These are phyloP conservation scores for Phytophthora agathidicida DNA, from an alignment of 352 stramenopile species.

Conservation along the genomic window DNA sequence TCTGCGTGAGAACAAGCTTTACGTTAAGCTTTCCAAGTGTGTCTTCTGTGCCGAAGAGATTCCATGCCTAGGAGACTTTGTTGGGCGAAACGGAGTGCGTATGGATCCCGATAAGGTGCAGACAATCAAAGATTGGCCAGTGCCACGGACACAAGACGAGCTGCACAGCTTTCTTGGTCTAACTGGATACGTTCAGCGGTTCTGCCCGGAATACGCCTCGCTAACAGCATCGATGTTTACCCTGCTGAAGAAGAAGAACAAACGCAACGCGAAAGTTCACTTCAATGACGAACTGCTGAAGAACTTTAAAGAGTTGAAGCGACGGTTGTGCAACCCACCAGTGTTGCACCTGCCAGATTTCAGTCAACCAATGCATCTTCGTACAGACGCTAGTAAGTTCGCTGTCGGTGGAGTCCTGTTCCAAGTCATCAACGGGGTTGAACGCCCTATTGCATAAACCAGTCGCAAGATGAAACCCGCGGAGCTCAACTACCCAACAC, in stretches of 20 bases:
- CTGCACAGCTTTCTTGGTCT: slow-evolving; percentile 2
- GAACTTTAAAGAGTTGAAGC: too few relatives aligned
- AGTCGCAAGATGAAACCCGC: slow-evolving; percentile 1
- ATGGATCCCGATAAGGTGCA: slow-evolving; percentile 10
- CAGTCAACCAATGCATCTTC: slow-evolving; percentile 1
- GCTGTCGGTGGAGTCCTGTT: too few relatives aligned
- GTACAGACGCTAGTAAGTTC: too few relatives aligned
- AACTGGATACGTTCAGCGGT: neutral
- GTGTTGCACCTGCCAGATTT: slow-evolving; percentile 7
- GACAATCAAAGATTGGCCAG: slow-evolving; percentile 1
- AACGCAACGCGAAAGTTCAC: too few relatives aligned
- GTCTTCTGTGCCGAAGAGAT: neutral
- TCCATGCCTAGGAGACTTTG: slow-evolving; percentile 9
- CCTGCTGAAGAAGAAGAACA: too few relatives aligned
- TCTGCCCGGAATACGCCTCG: slow-evolving; percentile 7
- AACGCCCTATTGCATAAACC: too few relatives aligned
- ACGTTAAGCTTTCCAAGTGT: slow-evolving; percentile 8
- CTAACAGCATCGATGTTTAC: too few relatives aligned
- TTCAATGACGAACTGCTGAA: too few relatives aligned
- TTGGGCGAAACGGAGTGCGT: neutral
- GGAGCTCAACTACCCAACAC: neutral
- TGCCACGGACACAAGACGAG: neutral
- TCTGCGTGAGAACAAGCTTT: neutral
- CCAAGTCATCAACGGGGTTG: too few relatives aligned
- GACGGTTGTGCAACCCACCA: too few relatives aligned